Evolutionary conservation across 1,139 yeast genomes (phyloP).

Genomic region (Petasospora fabianii): DNA sequence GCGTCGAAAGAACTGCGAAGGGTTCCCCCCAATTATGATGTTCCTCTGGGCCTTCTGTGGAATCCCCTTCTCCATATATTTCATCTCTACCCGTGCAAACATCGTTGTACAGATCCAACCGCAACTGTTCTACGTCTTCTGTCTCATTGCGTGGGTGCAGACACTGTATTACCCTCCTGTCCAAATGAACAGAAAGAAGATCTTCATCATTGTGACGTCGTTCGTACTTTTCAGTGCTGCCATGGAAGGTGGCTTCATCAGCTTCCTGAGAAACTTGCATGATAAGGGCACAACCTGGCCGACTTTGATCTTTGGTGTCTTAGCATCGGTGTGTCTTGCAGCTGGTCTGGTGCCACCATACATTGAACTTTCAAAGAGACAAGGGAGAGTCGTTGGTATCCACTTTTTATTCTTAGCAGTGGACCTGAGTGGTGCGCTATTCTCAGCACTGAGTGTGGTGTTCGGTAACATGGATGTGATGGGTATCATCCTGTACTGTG

Average conservation of each 20-base stretch:
- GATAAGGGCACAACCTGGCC: conserved; percentile 60
- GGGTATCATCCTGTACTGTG: conserved; percentile 71
- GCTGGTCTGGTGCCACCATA: conserved; percentile 86
- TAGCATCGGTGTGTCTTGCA: conserved; percentile 75
- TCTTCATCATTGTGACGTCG: conserved; percentile 35
- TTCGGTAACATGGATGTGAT: conserved; percentile 60
- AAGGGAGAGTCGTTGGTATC: conserved; percentile 84
- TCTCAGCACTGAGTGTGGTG: conserved; percentile 65
- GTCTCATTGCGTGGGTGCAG: conserved; percentile 68
- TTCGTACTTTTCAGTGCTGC: conserved; percentile 51
- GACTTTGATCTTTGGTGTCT: conserved; percentile 66
- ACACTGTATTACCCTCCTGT: conserved; percentile 79
- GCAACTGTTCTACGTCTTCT: conserved; percentile 71
- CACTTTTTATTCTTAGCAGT: conserved; percentile 76
- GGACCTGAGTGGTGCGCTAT: conserved; percentile 79
- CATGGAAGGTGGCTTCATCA: conserved; percentile 63
- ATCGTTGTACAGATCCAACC: conserved; percentile 85
- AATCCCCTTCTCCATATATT: conserved; percentile 79
- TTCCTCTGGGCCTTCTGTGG: conserved; percentile 82
- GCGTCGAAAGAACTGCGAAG: conserved; percentile 73
- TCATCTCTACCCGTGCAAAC: conserved; percentile 66
- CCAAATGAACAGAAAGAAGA: conserved; percentile 35
- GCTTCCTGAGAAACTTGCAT: conserved; percentile 67
- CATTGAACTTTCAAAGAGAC: conserved; percentile 72
- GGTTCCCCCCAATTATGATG: conserved; percentile 82